phyloP scores from a whole-genome alignment of 208 protist genomes.

The Leptomonas pyrrhocoris region DNA sequence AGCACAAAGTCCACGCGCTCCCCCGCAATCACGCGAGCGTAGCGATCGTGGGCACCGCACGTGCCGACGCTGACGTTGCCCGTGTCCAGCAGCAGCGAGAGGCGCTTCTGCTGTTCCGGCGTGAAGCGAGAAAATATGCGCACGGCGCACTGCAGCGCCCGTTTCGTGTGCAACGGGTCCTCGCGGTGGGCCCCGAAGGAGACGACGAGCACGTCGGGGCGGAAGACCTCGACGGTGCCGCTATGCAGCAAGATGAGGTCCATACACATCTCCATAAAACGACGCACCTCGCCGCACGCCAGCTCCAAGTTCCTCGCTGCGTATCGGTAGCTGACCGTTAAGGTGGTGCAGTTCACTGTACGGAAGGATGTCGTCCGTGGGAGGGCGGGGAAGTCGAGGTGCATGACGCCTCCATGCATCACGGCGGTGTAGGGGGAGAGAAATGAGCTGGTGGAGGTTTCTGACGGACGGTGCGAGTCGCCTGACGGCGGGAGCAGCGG shows the following conservation, averaged over 20 bases:
- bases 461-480: too few relatives aligned
- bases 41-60: constrained; percentile 43
- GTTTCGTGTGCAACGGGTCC: constrained; percentile 58
- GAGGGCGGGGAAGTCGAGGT: constrained; percentile 20
- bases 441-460: neutral
- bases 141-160: constrained; percentile 53
- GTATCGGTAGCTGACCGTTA: constrained; percentile 38
- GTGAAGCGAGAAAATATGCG: constrained; percentile 17
- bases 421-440: neutral
- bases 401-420: neutral
- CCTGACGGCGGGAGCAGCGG: too few relatives aligned
- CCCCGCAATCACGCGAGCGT: constrained; percentile 34
- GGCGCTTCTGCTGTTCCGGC: constrained; percentile 2
- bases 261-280: constrained; percentile 38
- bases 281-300: constrained; percentile 29
- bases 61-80: constrained; percentile 70
- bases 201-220: constrained; percentile 38
- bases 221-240: constrained; percentile 48
- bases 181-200: constrained; percentile 58
- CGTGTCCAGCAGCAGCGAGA: constrained; percentile 48
- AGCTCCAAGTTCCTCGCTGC: constrained; percentile 31
- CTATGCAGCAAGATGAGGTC: constrained; percentile 30
- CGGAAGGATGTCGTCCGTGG: constrained; percentile 35
- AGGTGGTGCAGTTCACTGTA: constrained; percentile 35
- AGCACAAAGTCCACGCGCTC: constrained; percentile 23